A percentile compares a stretch with the other conserved stretches of the same genome.
phyloP scores from a whole-genome alignment of 495 filamentous ascomycete species.

The Parachaetomium inaequale region DNA sequence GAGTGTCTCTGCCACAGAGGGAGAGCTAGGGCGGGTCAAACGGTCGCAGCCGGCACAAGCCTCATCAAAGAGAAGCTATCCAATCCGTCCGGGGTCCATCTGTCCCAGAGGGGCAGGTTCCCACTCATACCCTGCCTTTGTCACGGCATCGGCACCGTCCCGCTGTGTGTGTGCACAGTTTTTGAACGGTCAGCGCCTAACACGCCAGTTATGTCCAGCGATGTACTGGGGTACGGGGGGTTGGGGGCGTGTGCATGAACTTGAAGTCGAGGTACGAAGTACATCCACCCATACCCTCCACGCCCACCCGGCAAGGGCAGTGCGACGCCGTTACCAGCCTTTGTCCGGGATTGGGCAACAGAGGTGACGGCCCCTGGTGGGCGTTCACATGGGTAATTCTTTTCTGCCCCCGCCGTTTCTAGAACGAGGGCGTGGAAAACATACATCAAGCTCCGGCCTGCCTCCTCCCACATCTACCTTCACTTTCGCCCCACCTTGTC shows the following conservation, averaged over 20 bases:
- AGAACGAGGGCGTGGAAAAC: neutral
- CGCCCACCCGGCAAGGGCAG: neutral
- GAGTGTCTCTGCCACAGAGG: neutral
- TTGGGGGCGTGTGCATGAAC: constrained; percentile 1
- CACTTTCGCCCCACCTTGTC: neutral
- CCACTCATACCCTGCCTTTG: constrained; percentile 4
- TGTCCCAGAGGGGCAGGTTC: constrained; percentile 2
- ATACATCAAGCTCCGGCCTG: neutral
- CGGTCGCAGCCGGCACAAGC: constrained; percentile 4
- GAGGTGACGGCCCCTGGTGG: neutral
- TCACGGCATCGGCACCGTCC: neutral
- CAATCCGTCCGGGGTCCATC: neutral
- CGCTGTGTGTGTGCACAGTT: constrained; percentile 12
- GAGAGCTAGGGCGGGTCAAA: neutral
- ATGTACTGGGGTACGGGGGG: constrained; percentile 9
- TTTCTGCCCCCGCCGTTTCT: neutral
- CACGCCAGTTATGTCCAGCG: constrained; percentile 3
- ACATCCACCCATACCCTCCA: neutral
- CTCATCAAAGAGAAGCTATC: neutral
- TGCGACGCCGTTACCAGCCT: neutral
- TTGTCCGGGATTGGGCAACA: neutral
- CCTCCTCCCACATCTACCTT: neutral
- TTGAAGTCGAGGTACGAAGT: neutral
- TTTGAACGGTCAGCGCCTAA: constrained; percentile 15
- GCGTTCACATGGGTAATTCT: constrained; percentile 7